phyloP scores from a whole-genome alignment of 2,329 filamentous ascomycete species.

The Exophiala aquamarina region DNA sequence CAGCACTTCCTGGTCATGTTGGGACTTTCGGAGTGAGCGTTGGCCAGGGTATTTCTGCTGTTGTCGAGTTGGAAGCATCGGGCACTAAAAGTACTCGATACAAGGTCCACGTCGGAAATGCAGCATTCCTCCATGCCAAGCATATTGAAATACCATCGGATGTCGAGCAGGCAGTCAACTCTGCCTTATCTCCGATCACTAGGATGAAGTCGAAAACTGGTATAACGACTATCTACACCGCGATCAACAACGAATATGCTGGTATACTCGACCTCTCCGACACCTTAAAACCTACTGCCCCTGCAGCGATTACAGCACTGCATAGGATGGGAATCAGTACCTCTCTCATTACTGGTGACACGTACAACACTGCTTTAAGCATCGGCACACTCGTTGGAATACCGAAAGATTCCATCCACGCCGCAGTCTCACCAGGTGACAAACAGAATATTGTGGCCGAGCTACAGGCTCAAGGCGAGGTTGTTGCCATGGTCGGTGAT shows the following conservation, averaged over 20 bases:
- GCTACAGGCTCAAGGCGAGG: conserved; percentile 71
- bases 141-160: conserved; percentile 55
- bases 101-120: conserved; percentile 80
- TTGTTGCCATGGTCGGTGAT: conserved; percentile 95
- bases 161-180: conserved; percentile 36
- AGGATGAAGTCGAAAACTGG: conserved; percentile 53
- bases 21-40: conserved; percentile 82
- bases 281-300: conserved; percentile 84
- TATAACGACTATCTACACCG: conserved; percentile 87
- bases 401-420: conserved; percentile 70
- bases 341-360: conserved; percentile 92
- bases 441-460: conserved; percentile 82
- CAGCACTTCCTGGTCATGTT: conserved; percentile 75
- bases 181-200: conserved; percentile 25
- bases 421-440: conserved; percentile 85
- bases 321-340: conserved; percentile 81
- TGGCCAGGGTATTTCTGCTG: conserved; percentile 79
- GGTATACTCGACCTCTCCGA: conserved; percentile 84
- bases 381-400: conserved; percentile 85
- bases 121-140: conserved; percentile 70
- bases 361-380: conserved; percentile 76
- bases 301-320: conserved; percentile 76
- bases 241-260: conserved; percentile 77
- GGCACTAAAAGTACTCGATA: conserved; percentile 70
- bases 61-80: conserved; percentile 64